Base-by-base conservation (phyloP, 768 basidiomycete genomes). In the Podaxis mareebaensis region DNA sequence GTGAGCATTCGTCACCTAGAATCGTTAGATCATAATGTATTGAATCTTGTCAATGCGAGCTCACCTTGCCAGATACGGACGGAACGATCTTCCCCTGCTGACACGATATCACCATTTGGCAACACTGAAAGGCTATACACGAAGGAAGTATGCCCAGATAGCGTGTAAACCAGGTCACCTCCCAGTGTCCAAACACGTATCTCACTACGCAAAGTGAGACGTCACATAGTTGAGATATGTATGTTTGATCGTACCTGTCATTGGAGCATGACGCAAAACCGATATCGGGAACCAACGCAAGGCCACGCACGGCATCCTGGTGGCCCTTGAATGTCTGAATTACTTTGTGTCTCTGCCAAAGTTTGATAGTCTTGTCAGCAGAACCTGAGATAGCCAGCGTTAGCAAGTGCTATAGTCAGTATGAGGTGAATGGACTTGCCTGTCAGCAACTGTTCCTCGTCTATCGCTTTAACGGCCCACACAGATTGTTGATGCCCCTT, bases 91-190 rank as follows among this genome's bases (percentile, higher is more conserved):
- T 99, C 97, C 6, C 96, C 95, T 39, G 89, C 87, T n/a, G 92
- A 94, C 7, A 96, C 88, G 22, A 95, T 82, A 66, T 90, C 88
- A 20, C 96, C 92, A 65, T 77, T 86, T 1, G 95, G 90, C 20
- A 98, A 81, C 20, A 92, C 84, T 0, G 92, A 85, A 13, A 99
- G 74, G 61, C 91, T 90, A 77, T 99, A 99, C 13, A 99, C 94
- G 73, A 98, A 99, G 22, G 95, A 97, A 1, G 95, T 96, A 73
- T 99, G 97, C 1, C 95, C 97, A 3, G 91, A 89, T n/a, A 99
- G 76, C 0, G 88, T 85, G 71, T 90, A 89, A 59, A 90, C 80
- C 52, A 83, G 71, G 72, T 92, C 92, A 62, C 93, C 92, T 59
- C 85, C 89, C 46, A 94, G 81, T 12, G 92, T 90, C 92, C 96